These are phyloP conservation scores for Myrica gale DNA, from an alignment of 306 rosid species.

Conservation along the genomic window DNA sequence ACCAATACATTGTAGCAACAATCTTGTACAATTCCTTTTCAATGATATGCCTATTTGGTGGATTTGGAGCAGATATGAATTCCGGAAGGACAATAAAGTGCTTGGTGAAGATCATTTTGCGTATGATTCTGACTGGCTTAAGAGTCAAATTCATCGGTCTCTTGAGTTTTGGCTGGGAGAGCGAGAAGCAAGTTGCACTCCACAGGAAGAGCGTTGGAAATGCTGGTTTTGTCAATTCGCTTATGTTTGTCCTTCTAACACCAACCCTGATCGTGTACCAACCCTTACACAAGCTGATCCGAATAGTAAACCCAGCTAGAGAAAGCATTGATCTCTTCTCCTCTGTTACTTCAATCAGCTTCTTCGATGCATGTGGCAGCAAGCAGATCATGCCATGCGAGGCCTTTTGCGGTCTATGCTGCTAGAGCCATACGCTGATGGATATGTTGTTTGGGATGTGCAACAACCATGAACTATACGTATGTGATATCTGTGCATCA, in stretches of 20 bases:
- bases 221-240: slow-evolving; percentile 55
- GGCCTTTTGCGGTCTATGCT: background rate
- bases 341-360: background rate
- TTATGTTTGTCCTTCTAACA: slow-evolving; percentile 40
- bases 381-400: background rate
- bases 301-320: slow-evolving; percentile 10
- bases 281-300: slow-evolving; percentile 25
- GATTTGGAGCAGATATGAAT: slow-evolving; percentile 60
- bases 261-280: slow-evolving; percentile 8
- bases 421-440: background rate
- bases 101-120: slow-evolving; percentile 65
- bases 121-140: slow-evolving; percentile 57
- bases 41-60: slow-evolving; percentile 18
- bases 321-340: background rate
- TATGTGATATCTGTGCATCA: background rate
- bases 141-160: slow-evolving; percentile 40
- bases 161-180: slow-evolving; percentile 76
- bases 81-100: slow-evolving; percentile 60
- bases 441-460: background rate
- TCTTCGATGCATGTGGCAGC: background rate
- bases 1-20: too few species aligned
- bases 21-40: background rate
- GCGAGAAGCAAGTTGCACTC: slow-evolving; percentile 57
- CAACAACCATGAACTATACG: background rate
- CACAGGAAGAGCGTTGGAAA: slow-evolving; percentile 79